Evolutionary conservation across 2,329 filamentous ascomycete species (phyloP), one percentile per base, ranked within the genome.

Genomic region (Cordyceps pruinosa): DNA sequence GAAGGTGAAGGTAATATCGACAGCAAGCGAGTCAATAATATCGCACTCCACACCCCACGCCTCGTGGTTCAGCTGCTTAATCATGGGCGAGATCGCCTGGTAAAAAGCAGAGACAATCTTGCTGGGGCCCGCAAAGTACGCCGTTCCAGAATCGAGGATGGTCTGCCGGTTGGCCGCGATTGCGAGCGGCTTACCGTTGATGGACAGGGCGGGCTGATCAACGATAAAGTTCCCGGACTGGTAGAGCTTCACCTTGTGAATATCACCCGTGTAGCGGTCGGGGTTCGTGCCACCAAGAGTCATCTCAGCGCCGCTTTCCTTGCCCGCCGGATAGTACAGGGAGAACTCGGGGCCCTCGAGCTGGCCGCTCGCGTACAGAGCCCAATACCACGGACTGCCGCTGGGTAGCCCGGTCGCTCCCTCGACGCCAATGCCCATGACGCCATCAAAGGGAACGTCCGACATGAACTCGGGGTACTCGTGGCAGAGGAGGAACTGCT

Each of bases 1-100:
- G 9, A 72, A 46, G 4, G 63, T 64, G 48, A 72, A 68, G 1
- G 62, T 66, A 12, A 73, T 55, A 10, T 70, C 64, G 7, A 62
- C 63, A 2, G 63, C 64, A 0, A 66, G 60, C 17, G 55, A 51
- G 10, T 69, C 67, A 25, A 72, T 52, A 4, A 63, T 59, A 8
- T 63, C 61, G 60, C 70, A 73, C 3, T 64, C 59, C 1, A 66
- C 69, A 12, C 71, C 71, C 71, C 70, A 73, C 1, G 64, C 62
- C 0, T 70, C 70, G 9, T 61, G 56, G 56, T 69, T 68, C 47
- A 72, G 64, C 45, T 61, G 66, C 32, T 58, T 58, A 54, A 73
- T 71, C 32, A 62, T 55, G 3, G 61, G 55, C 21, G 68, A 70
- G 50, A 72, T 65, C 35, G 60, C 56, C 9, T 62, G 64, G 58